Base-by-base conservation (phyloP, 805 yeast species). In the Myxozyma udenii region DNA sequence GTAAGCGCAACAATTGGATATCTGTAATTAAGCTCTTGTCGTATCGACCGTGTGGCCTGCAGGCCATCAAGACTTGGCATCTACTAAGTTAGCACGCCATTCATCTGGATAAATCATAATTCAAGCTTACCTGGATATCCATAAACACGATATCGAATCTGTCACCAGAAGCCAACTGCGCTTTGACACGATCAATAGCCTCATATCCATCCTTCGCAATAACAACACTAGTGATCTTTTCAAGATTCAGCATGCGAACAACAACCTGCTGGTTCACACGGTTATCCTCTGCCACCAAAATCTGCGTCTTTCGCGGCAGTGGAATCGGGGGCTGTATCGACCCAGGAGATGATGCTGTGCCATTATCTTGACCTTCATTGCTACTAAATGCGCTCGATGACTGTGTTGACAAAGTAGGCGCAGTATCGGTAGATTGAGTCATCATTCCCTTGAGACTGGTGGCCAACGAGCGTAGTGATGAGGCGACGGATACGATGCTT, bases 11-110 rank as follows among this genome's bases (percentile, higher is more conserved):
- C 93, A 51, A 93, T 89, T 0, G 97, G 97, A 4, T 78, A 77
- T 0, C 66, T 65, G 63, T 78, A 86, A 3, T 76, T 71, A 53
- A 85, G 67, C 40, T 84, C 82, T 16, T 73, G 69, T 41, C 96
- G 74, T 32, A 91, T 84, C 63, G 78, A 74, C 55, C 74, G 79
- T 0, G 98, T 89, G 0, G 97, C 95, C 23, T 81, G 74, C 26
- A 90, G 71, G 2, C 98, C 98, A 66, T 91, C 97, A 60, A 89
- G 75, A 62, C 80, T 83, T 3, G 98, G 98, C 98, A 90, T 91
- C 69, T 51, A 36, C 5, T 33, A n/a, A 9, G 40, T 44, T 32
- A 40, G 46, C 21, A 14, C 23, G 12, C 19, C 3, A 12, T 2
- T 11, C 9, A 6, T 16, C 14, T 11, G 24, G 26, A 21, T 5